A percentile compares a stretch with the other conserved stretches of the same genome.
Evolutionary conservation across 116 monocot genomes (phyloP).

Genomic region (Thalassia testudinum): DNA sequence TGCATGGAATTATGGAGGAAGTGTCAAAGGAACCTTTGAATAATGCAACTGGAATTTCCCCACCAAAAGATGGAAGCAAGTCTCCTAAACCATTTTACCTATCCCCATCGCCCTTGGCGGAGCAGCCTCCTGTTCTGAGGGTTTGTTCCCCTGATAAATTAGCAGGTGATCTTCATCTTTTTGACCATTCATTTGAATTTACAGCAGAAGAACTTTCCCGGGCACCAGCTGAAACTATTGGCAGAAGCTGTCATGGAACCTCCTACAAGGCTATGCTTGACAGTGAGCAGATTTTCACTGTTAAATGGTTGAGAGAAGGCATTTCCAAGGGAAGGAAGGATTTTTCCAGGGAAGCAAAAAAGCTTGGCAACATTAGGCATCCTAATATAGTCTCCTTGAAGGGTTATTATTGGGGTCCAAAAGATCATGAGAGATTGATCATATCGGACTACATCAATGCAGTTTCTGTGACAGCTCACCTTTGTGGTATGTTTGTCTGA

Average conservation of each 20-base stretch:
- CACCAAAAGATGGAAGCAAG: conserved; percentile 2
- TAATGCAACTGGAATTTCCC: conserved; percentile 2
- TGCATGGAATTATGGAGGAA: conserved; percentile 5
- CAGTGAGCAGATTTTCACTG: conserved; percentile 35
- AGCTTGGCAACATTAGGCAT: conserved; percentile 53
- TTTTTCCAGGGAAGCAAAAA: conserved; percentile 67
- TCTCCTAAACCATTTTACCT: conserved; percentile 19
- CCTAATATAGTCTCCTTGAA: conserved; percentile 47
- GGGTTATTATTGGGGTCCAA: conserved; percentile 80
- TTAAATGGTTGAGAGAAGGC: conserved; percentile 76
- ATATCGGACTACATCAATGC: conserved; percentile 53
- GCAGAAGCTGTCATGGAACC: conserved; percentile 78
- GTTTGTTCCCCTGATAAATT: conserved; percentile 57
- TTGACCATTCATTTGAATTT: conserved; percentile 39
- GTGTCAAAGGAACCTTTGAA: conserved; percentile 3
- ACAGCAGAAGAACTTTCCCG: conserved; percentile 61
- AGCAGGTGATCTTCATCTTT: conserved; percentile 65
- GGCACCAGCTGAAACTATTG: conserved; percentile 71
- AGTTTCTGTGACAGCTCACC: conserved; percentile 33
- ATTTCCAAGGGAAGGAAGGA: conserved; percentile 67
- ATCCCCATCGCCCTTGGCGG: conserved; percentile 18
- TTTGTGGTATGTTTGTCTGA: conserved; percentile 36
- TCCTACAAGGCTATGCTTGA: conserved; percentile 64
- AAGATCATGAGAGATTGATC: conserved; percentile 69
- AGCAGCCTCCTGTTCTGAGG: conserved; percentile 17